A percentile compares a stretch with the other conserved stretches of the same genome.
Conservation (phyloP, 2,329 filamentous ascomycete genomes). For the Curvularia hawaiiensis region DNA sequence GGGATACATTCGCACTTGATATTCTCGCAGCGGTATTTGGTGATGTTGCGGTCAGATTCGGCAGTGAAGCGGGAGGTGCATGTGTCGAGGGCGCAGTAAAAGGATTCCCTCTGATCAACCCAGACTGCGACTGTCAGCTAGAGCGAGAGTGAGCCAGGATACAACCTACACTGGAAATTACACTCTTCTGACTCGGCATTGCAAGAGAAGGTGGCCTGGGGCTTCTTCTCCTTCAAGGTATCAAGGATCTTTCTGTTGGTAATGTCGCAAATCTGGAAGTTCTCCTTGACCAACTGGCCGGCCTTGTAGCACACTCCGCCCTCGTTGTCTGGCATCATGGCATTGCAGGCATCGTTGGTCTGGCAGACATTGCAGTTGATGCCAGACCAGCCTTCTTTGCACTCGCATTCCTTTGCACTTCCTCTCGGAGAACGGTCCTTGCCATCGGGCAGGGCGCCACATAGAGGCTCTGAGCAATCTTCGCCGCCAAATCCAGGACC, state of each 20-base stretch:
- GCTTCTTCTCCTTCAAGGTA: constrained; percentile 80
- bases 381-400: constrained; percentile 91
- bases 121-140: constrained; percentile 67
- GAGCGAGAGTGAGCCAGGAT: neutral
- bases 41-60: constrained; percentile 74
- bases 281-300: constrained; percentile 88
- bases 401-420: constrained; percentile 72
- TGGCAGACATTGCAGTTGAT: constrained; percentile 98
- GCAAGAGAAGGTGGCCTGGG: constrained; percentile 94
- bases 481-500: constrained; percentile 92
- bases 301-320: constrained; percentile 92
- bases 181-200: constrained; percentile 75
- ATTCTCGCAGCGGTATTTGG: constrained; percentile 81
- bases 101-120: constrained; percentile 92
- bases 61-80: constrained; percentile 76
- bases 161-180: constrained; percentile 85
- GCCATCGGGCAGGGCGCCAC: constrained; percentile 84
- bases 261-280: constrained; percentile 97
- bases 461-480: constrained; percentile 89
- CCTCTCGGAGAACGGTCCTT: constrained; percentile 74
- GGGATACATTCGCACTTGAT: constrained; percentile 87
- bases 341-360: constrained; percentile 80
- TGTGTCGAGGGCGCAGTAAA: constrained; percentile 88
- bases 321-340: constrained; percentile 80
- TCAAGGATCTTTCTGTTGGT: constrained; percentile 94